Evolutionary conservation across 2,329 filamentous ascomycete genomes (phyloP), one percentile per base, ranked within the genome.

Genomic region (Colletotrichum acutatum): DNA sequence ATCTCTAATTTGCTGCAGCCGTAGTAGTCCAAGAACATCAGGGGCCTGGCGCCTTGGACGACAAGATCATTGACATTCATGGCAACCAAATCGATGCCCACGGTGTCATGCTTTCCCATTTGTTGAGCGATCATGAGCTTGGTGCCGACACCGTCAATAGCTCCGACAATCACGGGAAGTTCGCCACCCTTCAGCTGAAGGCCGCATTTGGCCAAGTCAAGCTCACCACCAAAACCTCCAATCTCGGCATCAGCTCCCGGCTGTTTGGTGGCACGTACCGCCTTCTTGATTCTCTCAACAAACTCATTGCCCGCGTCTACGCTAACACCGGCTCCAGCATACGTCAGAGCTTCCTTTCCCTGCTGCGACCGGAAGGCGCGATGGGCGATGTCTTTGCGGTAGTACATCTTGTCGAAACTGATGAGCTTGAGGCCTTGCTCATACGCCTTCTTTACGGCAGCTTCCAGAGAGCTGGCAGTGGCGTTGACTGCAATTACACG

Each of bases 1-100:
- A 96, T 90, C 76, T 97, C 91, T 26, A 99, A 90, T 82, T 93
- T 93, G 82, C 94, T 95, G 88, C 95, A 98, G 74, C 95, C 96
- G 84, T 97, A 98, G 89, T 97, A 98, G 86, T 99, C 97, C 75
- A 98, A 91, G 89, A 99, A 98, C 88, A 97, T 97, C 76, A 98
- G 88, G 2, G 97, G 95, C 77, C 97, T 94, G 14, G 97, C 97
- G 67, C 97, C 97, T 85, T 98, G 95, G 9, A 98, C 97, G 64
- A 99, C 92, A 0, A 99, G 89, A 80, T 99, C 97, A 83, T 99
- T 99, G 80, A 98, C 97, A 82, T 98, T 98, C 96, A 98, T 98
- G 76, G 97, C 97, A 4, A 99, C 97, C 46, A 99, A 90, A 81
- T 99, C 97, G 78, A 99, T 95, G 74, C 97, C 97, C 12, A 99